phyloP scores from a whole-genome alignment of 306 rosid species.

The Medicago arabica region DNA sequence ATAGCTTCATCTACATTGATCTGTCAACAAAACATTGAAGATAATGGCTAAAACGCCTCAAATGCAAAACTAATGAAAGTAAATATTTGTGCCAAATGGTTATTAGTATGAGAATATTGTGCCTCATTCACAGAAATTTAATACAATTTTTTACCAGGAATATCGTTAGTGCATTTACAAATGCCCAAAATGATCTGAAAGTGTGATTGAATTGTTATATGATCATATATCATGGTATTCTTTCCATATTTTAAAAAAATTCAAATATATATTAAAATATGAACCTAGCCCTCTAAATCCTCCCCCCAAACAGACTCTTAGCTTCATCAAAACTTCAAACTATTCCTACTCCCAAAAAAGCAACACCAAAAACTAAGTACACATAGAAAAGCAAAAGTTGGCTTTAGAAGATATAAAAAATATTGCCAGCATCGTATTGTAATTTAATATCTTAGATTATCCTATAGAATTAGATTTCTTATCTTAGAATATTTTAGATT shows the following conservation, averaged over 20 bases:
- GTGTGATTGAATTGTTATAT: neutral
- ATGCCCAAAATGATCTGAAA: slow-evolving; percentile 10
- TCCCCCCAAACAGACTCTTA: too few species aligned
- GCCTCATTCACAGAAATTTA: slow-evolving; percentile 11
- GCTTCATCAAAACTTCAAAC: neutral
- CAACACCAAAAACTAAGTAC: neutral
- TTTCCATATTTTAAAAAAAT: too few species aligned
- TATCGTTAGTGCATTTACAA: neutral
- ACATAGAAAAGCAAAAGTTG: neutral
- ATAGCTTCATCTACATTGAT: slow-evolving; percentile 76
- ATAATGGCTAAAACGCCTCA: slow-evolving; percentile 28
- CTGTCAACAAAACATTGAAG: slow-evolving; percentile 51
- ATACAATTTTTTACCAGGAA: neutral
- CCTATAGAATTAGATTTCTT: neutral
- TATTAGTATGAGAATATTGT: slow-evolving; percentile 15
- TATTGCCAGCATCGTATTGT: neutral
- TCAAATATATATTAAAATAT: too few species aligned
- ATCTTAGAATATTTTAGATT: neutral
- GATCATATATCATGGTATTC: too few species aligned
- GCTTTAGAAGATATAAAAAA: neutral
- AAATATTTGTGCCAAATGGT: neutral
- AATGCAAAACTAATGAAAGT: slow-evolving; percentile 10
- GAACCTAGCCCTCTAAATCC: too few species aligned
- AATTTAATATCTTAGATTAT: neutral
- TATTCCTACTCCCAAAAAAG: neutral